These are phyloP conservation scores for Symbiotaphrina buchneri DNA, from an alignment of 495 filamentous ascomycete species.

Conservation along the genomic window DNA sequence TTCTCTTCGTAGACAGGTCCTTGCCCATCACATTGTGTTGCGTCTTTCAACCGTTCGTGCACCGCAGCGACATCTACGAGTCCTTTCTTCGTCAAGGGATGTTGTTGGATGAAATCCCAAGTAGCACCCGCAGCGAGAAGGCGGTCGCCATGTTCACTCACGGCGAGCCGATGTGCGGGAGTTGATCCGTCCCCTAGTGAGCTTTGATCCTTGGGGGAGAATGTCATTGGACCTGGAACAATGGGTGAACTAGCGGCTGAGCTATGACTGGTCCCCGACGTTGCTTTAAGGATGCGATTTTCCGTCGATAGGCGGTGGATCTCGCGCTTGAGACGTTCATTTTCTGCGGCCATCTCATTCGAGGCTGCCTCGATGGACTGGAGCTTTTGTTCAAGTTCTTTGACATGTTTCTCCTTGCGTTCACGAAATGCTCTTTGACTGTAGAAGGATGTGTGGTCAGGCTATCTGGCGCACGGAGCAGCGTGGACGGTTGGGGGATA, in stretches of 20 bases:
- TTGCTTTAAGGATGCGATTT: conserved; percentile 85
- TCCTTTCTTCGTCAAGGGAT: conserved; percentile 58
- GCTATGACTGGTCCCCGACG: conserved; percentile 13
- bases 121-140: conserved; percentile 61
- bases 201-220: conserved; percentile 51
- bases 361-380: conserved; percentile 41
- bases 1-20: conserved; percentile 77
- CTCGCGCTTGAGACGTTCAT: conserved; percentile 65
- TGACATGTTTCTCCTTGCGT: conserved; percentile 83
- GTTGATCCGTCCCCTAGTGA: conserved; percentile 7
- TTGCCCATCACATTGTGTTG: conserved; percentile 73
- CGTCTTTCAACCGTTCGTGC: conserved; percentile 45
- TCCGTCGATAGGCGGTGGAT: conserved; percentile 63
- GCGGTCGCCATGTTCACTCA: conserved; percentile 42
- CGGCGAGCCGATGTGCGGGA: conserved; percentile 43
- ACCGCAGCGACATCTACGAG: conserved; percentile 70
- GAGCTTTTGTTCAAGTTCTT: conserved; percentile 77
- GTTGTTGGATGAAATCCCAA: conserved; percentile 78
- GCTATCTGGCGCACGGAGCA: not conserved
- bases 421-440: conserved; percentile 95
- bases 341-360: conserved; percentile 36
- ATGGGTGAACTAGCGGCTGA: conserved; percentile 11
- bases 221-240: conserved; percentile 42
- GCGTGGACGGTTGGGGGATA: conserved; percentile 10
- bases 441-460: conserved; percentile 3